Base-by-base conservation (phyloP, 257 asterid genomes). In the Solanum pimpinellifolium region DNA sequence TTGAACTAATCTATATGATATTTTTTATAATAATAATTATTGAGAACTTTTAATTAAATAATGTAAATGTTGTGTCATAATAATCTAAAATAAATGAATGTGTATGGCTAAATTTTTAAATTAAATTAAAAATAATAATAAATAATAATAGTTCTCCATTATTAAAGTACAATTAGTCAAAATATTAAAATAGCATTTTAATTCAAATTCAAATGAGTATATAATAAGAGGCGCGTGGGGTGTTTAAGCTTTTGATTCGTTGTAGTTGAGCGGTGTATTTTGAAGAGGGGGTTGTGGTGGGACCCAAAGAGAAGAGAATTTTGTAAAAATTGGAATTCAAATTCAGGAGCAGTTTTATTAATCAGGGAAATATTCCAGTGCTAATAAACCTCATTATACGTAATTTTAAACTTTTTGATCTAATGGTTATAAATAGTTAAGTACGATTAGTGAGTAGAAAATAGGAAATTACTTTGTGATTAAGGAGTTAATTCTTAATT, bases 211-310 rank as follows among this genome's bases (percentile, higher is more conserved):
- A 11, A 74, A 6, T 12, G 9, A 46, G 11, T 46, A 59, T 8
- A 56, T 15, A 65, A 44, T 23, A 13, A 65, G 33, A 39, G 69
- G 78, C 75, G 90, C 88, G 90, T 88, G 85, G 73, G 11, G 13
- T 8, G 23, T 31, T 37, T 52, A 84, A 70, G 66, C 20, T 84
- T 84, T 41, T 75, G 86, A 88, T 72, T 86, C 88, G 90, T 85
- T 85, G 91, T 62, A 84, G 90, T 80, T 90, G 90, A 90, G 92
- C 88, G 87, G 87, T 88, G 92, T 85, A 87, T 73, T 85, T 68
- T 88, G 86, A 56, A 86, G 83, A 23, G 59, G 27, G 83, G 39
- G 85, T 23, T 27, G 11, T 11, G 33, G 89, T 88, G 90, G 91
- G 90, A 82, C 70, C 90, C 87, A 41, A 18, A 56, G 13, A 85